phyloP scores from a whole-genome alignment of 129 eudicot species.

The Smallanthus sonchifolius region DNA sequence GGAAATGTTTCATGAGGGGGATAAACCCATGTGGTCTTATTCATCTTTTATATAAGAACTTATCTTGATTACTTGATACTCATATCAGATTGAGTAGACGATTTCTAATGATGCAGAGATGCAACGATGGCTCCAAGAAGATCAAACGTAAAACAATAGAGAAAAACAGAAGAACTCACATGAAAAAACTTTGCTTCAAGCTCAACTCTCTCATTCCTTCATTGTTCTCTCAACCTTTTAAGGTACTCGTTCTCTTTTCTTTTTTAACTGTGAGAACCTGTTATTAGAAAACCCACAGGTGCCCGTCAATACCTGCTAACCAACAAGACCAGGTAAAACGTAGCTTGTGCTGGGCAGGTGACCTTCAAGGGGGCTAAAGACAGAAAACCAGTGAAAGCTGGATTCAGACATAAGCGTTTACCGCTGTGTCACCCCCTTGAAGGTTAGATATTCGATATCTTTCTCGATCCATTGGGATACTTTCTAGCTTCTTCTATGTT shows the following conservation, averaged over 20 bases:
- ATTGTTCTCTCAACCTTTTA: slow-evolving; percentile 18
- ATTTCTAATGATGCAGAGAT: slow-evolving; percentile 10
- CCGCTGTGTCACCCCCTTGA: too few species aligned
- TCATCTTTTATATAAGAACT: not conserved
- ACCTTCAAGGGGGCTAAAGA: too few species aligned
- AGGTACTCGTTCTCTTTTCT: slow-evolving; percentile 17
- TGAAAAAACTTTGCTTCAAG: slow-evolving; percentile 37
- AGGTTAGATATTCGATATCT: too few species aligned
- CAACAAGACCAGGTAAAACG: too few species aligned
- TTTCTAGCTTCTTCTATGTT: not conserved
- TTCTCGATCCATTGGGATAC: not conserved
- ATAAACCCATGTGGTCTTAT: not conserved
- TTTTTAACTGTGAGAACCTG: too few species aligned
- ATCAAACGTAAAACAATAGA: slow-evolving; percentile 30
- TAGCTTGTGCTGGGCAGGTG: too few species aligned
- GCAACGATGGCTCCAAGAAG: not conserved
- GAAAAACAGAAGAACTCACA: slow-evolving; percentile 36
- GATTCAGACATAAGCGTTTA: too few species aligned
- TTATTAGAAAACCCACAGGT: too few species aligned
- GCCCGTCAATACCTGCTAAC: too few species aligned
- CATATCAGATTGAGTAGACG: not conserved
- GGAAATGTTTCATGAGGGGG: not conserved
- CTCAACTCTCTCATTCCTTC: slow-evolving; percentile 37
- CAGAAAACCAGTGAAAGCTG: too few species aligned
- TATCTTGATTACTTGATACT: not conserved